A percentile compares a stretch with the other conserved stretches of the same genome.
Conservation (phyloP, 2,329 filamentous ascomycete genomes). For the Aureobasidium sp. region DNA sequence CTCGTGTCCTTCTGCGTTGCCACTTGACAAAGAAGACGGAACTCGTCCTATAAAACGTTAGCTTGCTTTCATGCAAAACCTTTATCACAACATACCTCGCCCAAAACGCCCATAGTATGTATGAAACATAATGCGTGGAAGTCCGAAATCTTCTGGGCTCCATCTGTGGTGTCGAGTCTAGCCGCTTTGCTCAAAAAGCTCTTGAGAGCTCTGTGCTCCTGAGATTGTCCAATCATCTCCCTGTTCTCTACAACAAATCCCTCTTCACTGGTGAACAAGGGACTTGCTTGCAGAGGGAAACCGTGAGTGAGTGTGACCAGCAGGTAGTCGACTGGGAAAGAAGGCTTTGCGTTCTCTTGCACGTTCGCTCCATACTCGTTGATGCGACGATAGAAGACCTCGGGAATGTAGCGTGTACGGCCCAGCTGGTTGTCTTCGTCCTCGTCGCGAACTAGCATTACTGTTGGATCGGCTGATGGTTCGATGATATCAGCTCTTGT, state of each 20-base stretch:
- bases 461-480: constrained; percentile 81
- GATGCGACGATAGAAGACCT: constrained; percentile 91
- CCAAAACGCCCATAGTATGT: constrained; percentile 69
- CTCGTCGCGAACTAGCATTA: constrained; percentile 92
- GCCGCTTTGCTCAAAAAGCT: constrained; percentile 58
- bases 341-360: constrained; percentile 92
- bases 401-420: constrained; percentile 82
- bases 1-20: constrained; percentile 72
- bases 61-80: neutral
- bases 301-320: constrained; percentile 94
- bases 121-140: constrained; percentile 93
- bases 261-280: constrained; percentile 57
- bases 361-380: constrained; percentile 97
- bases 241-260: constrained; percentile 89
- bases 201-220: constrained; percentile 63
- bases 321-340: constrained; percentile 93
- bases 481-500: constrained; percentile 90
- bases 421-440: constrained; percentile 67
- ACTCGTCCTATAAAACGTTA: constrained; percentile 62
- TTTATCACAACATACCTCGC: constrained; percentile 53
- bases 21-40: constrained; percentile 74
- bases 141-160: constrained; percentile 68
- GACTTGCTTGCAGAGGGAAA: constrained; percentile 74
- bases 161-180: constrained; percentile 50
- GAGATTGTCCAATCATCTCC: constrained; percentile 73